These are phyloP conservation scores for Paulownia fortunei DNA, from an alignment of 257 asterid genomes.

Conservation along the genomic window DNA sequence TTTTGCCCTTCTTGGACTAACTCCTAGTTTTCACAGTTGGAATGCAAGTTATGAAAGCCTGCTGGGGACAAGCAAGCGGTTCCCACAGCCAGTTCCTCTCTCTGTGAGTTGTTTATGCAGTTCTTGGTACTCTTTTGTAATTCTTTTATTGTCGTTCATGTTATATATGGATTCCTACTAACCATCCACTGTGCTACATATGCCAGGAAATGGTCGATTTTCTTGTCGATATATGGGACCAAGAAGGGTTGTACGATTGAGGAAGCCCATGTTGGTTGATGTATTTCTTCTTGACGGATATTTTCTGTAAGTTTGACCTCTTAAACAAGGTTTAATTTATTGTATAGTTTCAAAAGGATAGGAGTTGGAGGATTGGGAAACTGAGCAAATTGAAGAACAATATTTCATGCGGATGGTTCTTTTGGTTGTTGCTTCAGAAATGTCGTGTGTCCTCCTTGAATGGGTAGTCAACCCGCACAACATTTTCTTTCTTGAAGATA, in stretches of 20 bases:
- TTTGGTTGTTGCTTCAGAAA: background rate
- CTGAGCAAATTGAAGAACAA: background rate
- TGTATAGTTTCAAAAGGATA: slow-evolving; percentile 37
- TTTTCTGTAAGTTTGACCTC: slow-evolving; percentile 23
- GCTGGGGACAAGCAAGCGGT: slow-evolving; percentile 68
- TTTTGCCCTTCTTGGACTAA: background rate
- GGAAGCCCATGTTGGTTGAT: background rate
- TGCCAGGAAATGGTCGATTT: slow-evolving; percentile 80
- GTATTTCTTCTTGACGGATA: background rate
- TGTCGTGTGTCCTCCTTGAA: background rate
- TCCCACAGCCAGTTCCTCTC: slow-evolving; percentile 73
- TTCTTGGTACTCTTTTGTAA: background rate
- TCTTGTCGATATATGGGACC: slow-evolving; percentile 82
- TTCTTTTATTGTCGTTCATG: background rate
- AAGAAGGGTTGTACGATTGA: slow-evolving; percentile 68
- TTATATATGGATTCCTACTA: background rate
- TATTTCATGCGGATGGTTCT: slow-evolving; percentile 4
- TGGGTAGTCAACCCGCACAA: background rate
- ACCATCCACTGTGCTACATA: slow-evolving; percentile 6
- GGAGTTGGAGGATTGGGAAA: slow-evolving; percentile 14
- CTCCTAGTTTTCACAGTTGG: slow-evolving; percentile 51
- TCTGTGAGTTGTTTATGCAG: slow-evolving; percentile 49
- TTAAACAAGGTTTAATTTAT: slow-evolving; percentile 13
- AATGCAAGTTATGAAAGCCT: slow-evolving; percentile 64
- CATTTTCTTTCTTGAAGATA: too few species aligned